phyloP scores from a whole-genome alignment of 768 basidiomycete species.

The Cystofilobasidium macerans region DNA sequence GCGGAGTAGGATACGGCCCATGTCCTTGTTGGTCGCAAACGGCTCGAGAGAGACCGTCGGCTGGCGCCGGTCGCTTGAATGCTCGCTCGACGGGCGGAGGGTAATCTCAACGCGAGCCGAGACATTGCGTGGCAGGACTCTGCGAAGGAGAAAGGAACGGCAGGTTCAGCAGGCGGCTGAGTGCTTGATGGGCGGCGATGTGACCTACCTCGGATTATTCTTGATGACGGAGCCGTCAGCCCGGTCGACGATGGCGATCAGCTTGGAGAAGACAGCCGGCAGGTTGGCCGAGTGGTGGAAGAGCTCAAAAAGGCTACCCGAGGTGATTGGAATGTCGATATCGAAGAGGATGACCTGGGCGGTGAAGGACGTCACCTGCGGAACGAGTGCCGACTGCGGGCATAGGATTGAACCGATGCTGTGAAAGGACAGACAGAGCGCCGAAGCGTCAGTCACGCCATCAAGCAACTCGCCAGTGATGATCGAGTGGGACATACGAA shows the following conservation, averaged over 20 bases:
- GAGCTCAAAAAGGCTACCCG: slow-evolving; percentile 81
- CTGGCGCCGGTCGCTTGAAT: slow-evolving; percentile 37
- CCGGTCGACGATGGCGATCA: slow-evolving; percentile 69
- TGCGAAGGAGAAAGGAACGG: slow-evolving; percentile 33
- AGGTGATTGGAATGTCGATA: slow-evolving; percentile 73
- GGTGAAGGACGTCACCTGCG: slow-evolving; percentile 62
- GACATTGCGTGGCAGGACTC: slow-evolving; percentile 69
- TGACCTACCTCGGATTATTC: slow-evolving; percentile 63
- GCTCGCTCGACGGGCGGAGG: slow-evolving; percentile 46
- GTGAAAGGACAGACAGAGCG: not conserved
- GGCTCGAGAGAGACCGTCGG: slow-evolving; percentile 52
- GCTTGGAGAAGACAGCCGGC: slow-evolving; percentile 72
- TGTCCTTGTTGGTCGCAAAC: slow-evolving; percentile 79
- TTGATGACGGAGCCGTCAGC: slow-evolving; percentile 61
- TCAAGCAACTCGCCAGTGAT: too few relatives aligned
- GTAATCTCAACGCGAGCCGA: slow-evolving; percentile 81
- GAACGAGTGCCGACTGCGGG: slow-evolving; percentile 57
- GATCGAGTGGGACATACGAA: slow-evolving; percentile 28
- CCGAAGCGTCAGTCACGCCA: too few relatives aligned
- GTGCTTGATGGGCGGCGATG: not conserved
- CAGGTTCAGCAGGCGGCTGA: not conserved
- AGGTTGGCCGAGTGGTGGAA: slow-evolving; percentile 91
- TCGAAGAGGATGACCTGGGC: slow-evolving; percentile 92
- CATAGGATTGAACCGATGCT: slow-evolving; percentile 84
- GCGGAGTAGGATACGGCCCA: slow-evolving; percentile 82